These are phyloP conservation scores for Elongisporangium senticosum DNA, from an alignment of 352 stramenopile species.

Conservation along the genomic window DNA sequence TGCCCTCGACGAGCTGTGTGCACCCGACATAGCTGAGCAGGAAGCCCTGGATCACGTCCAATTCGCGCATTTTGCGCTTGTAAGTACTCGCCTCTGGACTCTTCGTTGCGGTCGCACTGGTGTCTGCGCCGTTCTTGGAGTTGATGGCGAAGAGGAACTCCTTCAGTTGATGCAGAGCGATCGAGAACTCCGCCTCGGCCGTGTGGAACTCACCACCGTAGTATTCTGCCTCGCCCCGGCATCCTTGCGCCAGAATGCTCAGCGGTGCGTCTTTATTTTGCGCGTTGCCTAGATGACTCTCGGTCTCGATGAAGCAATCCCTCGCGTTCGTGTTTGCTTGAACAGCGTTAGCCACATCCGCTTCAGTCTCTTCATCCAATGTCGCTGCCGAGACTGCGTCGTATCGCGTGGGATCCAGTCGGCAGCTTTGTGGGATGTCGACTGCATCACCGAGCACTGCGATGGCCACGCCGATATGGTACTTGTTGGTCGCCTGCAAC, in stretches of 20 bases:
- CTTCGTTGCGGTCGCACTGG: neutral
- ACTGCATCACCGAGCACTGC: conserved; percentile 17
- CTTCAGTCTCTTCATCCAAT: conserved; percentile 11
- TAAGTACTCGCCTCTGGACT: neutral
- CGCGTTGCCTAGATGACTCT: conserved; percentile 13
- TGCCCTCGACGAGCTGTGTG: conserved; percentile 40
- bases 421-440: conserved; percentile 4
- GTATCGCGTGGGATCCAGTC: neutral
- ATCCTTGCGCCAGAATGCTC: conserved; percentile 17
- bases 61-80: conserved; percentile 13
- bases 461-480: conserved; percentile 34
- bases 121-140: neutral
- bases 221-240: conserved; percentile 36
- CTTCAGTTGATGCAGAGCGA: conserved; percentile 23
- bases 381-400: conserved; percentile 8
- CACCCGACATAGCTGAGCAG: conserved; percentile 40
- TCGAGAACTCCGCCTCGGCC: conserved; percentile 31
- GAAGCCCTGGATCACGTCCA: conserved; percentile 37
- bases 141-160: conserved; percentile 7
- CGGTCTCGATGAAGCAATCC: conserved; percentile 28
- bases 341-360: neutral
- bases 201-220: conserved; percentile 33
- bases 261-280: conserved; percentile 16
- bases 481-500: conserved; percentile 31
- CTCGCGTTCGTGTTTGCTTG: conserved; percentile 11